A percentile compares a stretch with the other conserved stretches of the same genome.
phyloP scores from a whole-genome alignment of 495 filamentous ascomycete genomes.

The Talaromyces stipitatus region DNA sequence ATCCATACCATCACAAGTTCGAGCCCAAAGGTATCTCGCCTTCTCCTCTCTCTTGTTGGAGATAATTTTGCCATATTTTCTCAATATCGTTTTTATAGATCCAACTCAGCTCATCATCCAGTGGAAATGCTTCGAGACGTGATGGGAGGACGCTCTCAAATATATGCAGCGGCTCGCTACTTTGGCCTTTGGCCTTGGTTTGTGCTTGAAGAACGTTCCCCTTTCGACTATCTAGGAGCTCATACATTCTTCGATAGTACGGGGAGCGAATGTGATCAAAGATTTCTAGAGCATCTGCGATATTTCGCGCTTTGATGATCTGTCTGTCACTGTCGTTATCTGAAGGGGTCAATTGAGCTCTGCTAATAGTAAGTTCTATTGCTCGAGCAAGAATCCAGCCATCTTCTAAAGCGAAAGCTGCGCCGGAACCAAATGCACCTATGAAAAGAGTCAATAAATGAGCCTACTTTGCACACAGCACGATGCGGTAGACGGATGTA shows the following conservation, averaged over 20 bases:
- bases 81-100: conserved; percentile 40
- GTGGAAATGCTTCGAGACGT: conserved; percentile 17
- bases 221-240: conserved; percentile 20
- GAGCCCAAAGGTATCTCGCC: neutral
- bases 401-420: conserved; percentile 45
- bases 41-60: neutral
- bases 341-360: conserved; percentile 10
- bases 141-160: conserved; percentile 26
- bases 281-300: conserved; percentile 24
- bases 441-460: neutral
- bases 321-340: neutral
- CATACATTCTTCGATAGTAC: conserved; percentile 37
- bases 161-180: neutral
- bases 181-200: conserved; percentile 7
- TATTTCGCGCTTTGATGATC: neutral
- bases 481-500: neutral
- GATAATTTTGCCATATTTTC: conserved; percentile 26
- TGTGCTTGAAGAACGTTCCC: conserved; percentile 14
- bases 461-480: neutral
- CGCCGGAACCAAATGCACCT: conserved; percentile 42
- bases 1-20: neutral
- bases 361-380: conserved; percentile 19
- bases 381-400: conserved; percentile 38
- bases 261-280: conserved; percentile 37
- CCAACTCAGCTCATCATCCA: conserved; percentile 20